Percentiles rank a stretch among this genome's conserved stretches.
Evolutionary conservation across 768 basidiomycete genomes (phyloP).

Genomic region (Naganishia randhawae): DNA sequence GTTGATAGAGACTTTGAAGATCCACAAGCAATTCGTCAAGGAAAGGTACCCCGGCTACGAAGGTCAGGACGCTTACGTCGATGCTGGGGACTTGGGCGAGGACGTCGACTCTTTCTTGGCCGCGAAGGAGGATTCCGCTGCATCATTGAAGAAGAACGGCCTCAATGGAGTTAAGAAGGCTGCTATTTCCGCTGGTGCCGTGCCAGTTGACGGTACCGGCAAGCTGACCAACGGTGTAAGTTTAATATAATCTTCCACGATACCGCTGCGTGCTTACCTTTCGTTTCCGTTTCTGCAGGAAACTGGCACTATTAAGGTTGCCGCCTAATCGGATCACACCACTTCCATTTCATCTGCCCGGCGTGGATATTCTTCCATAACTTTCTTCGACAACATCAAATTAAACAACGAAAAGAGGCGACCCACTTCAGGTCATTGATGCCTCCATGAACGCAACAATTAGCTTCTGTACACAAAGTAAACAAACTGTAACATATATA

Average conservation of each 20-base stretch:
- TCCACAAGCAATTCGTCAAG: conserved; percentile 49
- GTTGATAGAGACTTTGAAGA: conserved; percentile 43
- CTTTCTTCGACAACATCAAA: background rate
- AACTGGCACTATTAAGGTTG: conserved; percentile 12
- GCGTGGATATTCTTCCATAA: background rate
- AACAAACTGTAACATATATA: background rate
- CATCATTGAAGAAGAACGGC: conserved; percentile 38
- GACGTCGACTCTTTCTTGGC: conserved; percentile 42
- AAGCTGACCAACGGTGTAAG: conserved; percentile 35
- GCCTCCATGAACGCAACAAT: background rate
- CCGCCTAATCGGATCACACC: background rate
- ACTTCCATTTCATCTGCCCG: background rate
- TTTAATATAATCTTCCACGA: background rate
- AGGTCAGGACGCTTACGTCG: conserved; percentile 51
- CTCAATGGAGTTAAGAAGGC: conserved; percentile 36
- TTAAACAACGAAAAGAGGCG: conserved; percentile 17
- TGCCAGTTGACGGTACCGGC: conserved; percentile 39
- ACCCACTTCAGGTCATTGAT: background rate
- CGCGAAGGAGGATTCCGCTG: conserved; percentile 29
- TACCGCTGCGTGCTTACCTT: background rate
- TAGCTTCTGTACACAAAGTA: background rate
- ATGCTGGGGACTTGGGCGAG: conserved; percentile 49
- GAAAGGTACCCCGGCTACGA: conserved; percentile 42
- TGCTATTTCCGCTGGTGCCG: conserved; percentile 40
- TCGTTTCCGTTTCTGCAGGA: background rate